Conservation (phyloP, 2,329 filamentous ascomycete genomes). For the Madurella mycetomatis region DNA sequence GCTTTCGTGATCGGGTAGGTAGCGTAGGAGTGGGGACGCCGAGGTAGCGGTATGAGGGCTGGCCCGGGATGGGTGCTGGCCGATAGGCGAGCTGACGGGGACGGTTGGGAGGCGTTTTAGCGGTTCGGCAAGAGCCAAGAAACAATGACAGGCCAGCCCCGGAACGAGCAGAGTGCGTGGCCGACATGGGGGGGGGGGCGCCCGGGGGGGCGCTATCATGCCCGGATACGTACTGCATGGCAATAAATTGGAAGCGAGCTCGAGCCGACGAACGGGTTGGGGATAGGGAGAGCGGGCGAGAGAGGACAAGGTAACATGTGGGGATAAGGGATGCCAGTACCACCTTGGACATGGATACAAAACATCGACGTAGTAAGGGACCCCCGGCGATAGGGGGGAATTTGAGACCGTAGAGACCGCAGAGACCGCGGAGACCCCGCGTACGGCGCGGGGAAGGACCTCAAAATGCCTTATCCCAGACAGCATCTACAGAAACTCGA, state of each 20-base stretch:
- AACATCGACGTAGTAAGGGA: slow-evolving; percentile 19
- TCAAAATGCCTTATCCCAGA: slow-evolving; percentile 8
- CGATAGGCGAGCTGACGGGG: slow-evolving; percentile 15
- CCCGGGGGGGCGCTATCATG: too few relatives aligned
- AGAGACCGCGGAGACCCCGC: slow-evolving; percentile 15
- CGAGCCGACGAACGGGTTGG: not conserved
- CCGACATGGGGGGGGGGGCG: not conserved
- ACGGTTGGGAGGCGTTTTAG: slow-evolving; percentile 1
- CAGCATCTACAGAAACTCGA: slow-evolving; percentile 10
- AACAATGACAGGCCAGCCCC: not conserved
- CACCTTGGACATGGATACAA: slow-evolving; percentile 19
- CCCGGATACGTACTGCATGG: not conserved
- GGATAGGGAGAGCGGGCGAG: not conserved
- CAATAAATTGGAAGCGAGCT: not conserved
- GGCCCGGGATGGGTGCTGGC: slow-evolving; percentile 13
- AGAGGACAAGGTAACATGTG: slow-evolving; percentile 1
- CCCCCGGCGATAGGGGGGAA: slow-evolving; percentile 13
- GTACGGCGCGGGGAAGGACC: slow-evolving; percentile 3
- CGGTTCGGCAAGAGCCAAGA: slow-evolving; percentile 10
- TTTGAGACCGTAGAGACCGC: slow-evolving; percentile 19
- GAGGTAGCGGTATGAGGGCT: slow-evolving; percentile 15
- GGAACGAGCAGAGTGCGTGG: not conserved
- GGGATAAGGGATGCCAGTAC: slow-evolving; percentile 14
- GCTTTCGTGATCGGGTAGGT: slow-evolving; percentile 23
- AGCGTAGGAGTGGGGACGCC: slow-evolving; percentile 17